Evolutionary conservation across 2,329 filamentous ascomycete species (phyloP).

Genomic region (Penicillium sp.): DNA sequence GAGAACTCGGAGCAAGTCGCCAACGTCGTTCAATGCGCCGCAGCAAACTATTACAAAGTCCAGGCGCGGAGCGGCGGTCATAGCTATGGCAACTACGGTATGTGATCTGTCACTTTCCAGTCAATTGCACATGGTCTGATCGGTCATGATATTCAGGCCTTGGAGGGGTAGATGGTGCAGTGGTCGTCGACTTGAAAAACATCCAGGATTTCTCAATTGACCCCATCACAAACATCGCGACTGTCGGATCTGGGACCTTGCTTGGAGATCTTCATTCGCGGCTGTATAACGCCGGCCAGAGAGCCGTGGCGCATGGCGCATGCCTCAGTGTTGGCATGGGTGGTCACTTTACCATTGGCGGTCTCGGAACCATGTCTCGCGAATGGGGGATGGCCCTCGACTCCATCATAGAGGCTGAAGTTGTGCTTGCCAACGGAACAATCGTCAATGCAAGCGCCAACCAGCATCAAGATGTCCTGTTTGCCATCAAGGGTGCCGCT

Average conservation of each 20-base stretch:
- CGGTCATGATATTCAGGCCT: conserved; percentile 24
- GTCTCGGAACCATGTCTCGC: conserved; percentile 46
- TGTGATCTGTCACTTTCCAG: conserved; percentile 2
- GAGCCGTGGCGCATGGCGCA: conserved; percentile 44
- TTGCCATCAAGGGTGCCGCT: conserved; percentile 40
- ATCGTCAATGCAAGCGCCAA: conserved; percentile 34
- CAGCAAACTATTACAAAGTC: conserved; percentile 17
- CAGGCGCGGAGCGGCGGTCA: conserved; percentile 28
- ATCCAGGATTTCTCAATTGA: conserved; percentile 39
- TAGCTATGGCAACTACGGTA: conserved; percentile 46
- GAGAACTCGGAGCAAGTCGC: conserved; percentile 19
- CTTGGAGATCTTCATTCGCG: conserved; percentile 36
- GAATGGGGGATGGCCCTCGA: conserved; percentile 57
- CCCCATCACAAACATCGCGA: conserved; percentile 33
- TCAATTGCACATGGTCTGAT: background rate
- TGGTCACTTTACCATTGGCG: conserved; percentile 46
- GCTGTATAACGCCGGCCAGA: conserved; percentile 32
- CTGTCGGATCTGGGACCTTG: conserved; percentile 38
- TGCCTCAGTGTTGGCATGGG: conserved; percentile 44
- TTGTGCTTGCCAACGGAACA: conserved; percentile 48
- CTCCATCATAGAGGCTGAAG: conserved; percentile 51
- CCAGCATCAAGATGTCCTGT: conserved; percentile 37
- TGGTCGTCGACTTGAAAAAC: conserved; percentile 35
- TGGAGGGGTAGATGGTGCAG: conserved; percentile 35
- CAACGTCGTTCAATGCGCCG: conserved; percentile 23